Percentiles rank a stretch among this genome's conserved stretches.
phyloP scores from a whole-genome alignment of 2,329 filamentous ascomycete genomes.

The Monosporascus ibericus region DNA sequence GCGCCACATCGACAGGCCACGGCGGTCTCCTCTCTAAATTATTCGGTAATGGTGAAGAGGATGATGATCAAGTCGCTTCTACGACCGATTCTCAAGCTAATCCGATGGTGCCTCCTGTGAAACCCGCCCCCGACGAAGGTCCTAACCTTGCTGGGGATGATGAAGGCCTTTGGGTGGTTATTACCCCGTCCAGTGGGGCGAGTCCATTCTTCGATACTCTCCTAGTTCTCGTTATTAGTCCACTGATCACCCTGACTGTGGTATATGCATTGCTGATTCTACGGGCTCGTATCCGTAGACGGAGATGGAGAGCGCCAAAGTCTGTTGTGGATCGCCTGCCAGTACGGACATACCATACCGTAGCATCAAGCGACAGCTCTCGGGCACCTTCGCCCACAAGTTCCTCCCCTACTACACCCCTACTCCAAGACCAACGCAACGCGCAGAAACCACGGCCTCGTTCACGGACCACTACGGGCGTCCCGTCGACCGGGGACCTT shows the following conservation, averaged over 20 bases:
- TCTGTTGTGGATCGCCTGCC: constrained; percentile 92
- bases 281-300: constrained; percentile 78
- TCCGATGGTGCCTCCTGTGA: constrained; percentile 16
- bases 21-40: constrained; percentile 42
- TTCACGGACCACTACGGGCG: constrained; percentile 58
- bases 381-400: constrained; percentile 57
- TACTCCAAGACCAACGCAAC: constrained; percentile 55
- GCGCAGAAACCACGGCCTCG: constrained; percentile 51
- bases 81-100: constrained; percentile 26
- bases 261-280: constrained; percentile 86
- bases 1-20: constrained; percentile 10
- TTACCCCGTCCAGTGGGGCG: constrained; percentile 82
- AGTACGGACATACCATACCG: constrained; percentile 89
- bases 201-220: constrained; percentile 95
- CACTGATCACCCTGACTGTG: constrained; percentile 83
- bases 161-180: constrained; percentile 91
- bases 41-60: constrained; percentile 33
- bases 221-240: constrained; percentile 92
- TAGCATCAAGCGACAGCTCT: constrained; percentile 54
- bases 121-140: constrained; percentile 15
- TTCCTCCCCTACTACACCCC: constrained; percentile 70
- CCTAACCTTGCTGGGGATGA: constrained; percentile 39
- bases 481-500: constrained; percentile 44
- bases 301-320: constrained; percentile 95
- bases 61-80: constrained; percentile 27